A percentile compares a stretch with the other conserved stretches of the same genome.
phyloP scores from a whole-genome alignment of 345 rosid species.

The Eucalyptus pauciflora region DNA sequence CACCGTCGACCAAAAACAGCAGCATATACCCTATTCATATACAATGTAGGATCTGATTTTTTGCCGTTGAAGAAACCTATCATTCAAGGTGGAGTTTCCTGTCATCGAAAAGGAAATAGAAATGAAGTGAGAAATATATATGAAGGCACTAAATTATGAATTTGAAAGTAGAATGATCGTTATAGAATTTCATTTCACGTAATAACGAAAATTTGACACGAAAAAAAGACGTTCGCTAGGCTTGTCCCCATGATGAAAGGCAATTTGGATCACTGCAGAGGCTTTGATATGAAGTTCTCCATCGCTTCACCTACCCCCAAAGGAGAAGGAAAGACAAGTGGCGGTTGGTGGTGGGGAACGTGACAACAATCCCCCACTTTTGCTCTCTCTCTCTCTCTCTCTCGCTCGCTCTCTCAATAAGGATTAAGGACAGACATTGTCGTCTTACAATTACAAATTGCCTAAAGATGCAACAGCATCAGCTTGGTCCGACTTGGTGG shows the following conservation, averaged over 20 bases:
- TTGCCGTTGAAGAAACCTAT: neutral
- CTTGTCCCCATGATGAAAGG: neutral
- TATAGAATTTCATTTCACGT: neutral
- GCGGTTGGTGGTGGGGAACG: neutral
- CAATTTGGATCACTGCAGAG: neutral
- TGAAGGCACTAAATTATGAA: neutral
- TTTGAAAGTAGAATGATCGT: neutral
- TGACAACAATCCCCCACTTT: conserved; percentile 3
- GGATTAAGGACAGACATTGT: neutral
- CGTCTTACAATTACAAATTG: neutral
- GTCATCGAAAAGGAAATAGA: neutral
- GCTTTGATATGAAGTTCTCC: neutral
- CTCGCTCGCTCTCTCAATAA: neutral
- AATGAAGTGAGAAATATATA: neutral
- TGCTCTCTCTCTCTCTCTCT: neutral
- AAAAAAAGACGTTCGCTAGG: neutral
- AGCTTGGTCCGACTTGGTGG: neutral
- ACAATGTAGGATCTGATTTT: neutral
- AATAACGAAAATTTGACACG: neutral
- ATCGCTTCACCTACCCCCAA: conserved; percentile 8
- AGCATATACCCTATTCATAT: neutral
- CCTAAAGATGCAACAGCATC: neutral
- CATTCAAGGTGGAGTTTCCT: neutral
- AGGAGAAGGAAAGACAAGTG: neutral
- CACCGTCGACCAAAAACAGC: neutral